A percentile compares a stretch with the other conserved stretches of the same genome.
These are phyloP conservation scores for Diversispora eburnea DNA, from an alignment of 192 early-diverging fungal species.

Conservation along the genomic window DNA sequence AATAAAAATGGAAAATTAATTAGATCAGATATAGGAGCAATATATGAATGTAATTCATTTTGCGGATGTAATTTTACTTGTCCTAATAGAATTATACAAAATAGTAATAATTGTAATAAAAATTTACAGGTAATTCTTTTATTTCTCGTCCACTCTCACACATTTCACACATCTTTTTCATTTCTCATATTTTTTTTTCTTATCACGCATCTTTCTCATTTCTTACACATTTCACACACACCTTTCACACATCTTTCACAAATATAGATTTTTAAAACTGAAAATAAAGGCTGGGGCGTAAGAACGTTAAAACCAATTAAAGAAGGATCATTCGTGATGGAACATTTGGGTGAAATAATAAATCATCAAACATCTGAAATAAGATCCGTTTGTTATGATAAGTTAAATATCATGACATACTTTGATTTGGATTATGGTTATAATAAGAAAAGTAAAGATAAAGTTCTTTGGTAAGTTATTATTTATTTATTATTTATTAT, in stretches of 20 bases:
- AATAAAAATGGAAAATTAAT: background rate
- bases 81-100: slow-evolving; percentile 17
- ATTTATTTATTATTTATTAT: background rate
- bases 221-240: background rate
- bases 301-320: slow-evolving; percentile 2
- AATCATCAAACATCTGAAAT: background rate
- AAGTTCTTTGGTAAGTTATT: slow-evolving; percentile 5
- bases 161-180: background rate
- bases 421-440: slow-evolving; percentile 24
- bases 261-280: slow-evolving; percentile 15
- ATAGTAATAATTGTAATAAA: background rate
- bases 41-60: slow-evolving; percentile 21
- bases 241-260: background rate
- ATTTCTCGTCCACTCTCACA: too few relatives aligned
- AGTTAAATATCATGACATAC: slow-evolving; percentile 2
- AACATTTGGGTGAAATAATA: slow-evolving; percentile 21
- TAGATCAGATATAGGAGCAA: background rate
- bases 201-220: background rate
- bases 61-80: slow-evolving; percentile 9
- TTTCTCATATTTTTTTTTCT: background rate
- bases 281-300: slow-evolving; percentile 21
- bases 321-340: slow-evolving; percentile 3
- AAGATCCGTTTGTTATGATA: slow-evolving; percentile 18
- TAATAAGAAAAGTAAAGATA: background rate
- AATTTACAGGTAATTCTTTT: slow-evolving; percentile 11